Conservation (phyloP, 2,329 filamentous ascomycete genomes). For the Ilyonectria mors-panacis region DNA sequence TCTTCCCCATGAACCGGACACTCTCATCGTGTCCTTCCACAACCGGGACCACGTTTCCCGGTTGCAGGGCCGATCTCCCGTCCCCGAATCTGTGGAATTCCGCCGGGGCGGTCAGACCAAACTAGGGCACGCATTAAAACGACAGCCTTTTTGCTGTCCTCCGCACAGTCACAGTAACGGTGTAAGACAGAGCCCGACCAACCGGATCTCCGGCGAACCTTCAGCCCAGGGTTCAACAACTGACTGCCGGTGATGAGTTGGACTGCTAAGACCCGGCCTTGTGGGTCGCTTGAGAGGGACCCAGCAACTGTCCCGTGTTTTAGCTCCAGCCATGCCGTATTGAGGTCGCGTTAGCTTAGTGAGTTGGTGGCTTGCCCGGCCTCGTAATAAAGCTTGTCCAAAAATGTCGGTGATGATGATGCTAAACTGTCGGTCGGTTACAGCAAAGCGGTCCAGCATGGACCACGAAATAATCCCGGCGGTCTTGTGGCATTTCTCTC, state of each 20-base stretch:
- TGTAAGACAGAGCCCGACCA: slow-evolving; percentile 12
- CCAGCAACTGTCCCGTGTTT: slow-evolving; percentile 13
- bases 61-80: neutral
- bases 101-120: neutral
- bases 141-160: neutral
- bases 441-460: slow-evolving; percentile 3
- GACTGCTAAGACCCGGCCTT: slow-evolving; percentile 2
- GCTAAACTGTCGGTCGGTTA: neutral
- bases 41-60: slow-evolving; percentile 3
- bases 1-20: neutral
- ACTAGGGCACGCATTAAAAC: neutral
- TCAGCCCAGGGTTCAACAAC: slow-evolving; percentile 2
- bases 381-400: neutral
- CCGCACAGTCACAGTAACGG: slow-evolving; percentile 7
- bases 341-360: neutral
- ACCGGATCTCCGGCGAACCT: slow-evolving; percentile 2
- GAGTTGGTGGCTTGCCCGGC: slow-evolving; percentile 5
- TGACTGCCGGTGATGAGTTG: slow-evolving; percentile 6
- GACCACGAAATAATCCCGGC: neutral
- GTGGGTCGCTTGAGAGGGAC: slow-evolving; percentile 6
- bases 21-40: neutral
- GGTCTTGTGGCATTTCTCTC: neutral
- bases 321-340: slow-evolving; percentile 3
- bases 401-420: slow-evolving; percentile 23
- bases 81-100: slow-evolving; percentile 4